These are phyloP conservation scores for Verticillium tricorpus DNA, from an alignment of 2,329 filamentous ascomycete genomes.

Conservation along the genomic window DNA sequence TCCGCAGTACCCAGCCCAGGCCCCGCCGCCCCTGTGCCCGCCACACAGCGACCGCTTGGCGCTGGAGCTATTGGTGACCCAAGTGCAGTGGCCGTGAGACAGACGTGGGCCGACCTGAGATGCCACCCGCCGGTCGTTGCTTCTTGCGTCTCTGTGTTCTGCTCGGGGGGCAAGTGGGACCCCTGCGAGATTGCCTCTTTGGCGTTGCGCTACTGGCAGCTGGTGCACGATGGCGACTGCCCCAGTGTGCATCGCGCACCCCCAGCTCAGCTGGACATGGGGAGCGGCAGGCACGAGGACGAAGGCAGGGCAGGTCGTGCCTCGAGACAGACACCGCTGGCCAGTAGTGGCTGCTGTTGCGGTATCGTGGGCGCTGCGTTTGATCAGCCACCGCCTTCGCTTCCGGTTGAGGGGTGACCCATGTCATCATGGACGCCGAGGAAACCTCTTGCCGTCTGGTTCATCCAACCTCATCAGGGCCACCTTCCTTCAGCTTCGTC, in stretches of 20 bases:
- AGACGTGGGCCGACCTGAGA: not conserved
- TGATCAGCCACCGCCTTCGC: not conserved
- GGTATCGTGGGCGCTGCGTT: not conserved
- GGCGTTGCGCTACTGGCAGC: not conserved
- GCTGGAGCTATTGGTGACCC: slow-evolving; percentile 1
- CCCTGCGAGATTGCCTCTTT: not conserved
- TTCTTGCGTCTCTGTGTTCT: not conserved
- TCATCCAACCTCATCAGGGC: not conserved
- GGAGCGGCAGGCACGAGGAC: not conserved
- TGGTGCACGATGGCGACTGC: not conserved
- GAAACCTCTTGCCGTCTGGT: not conserved
- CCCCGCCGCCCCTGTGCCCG: not conserved
- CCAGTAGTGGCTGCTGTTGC: not conserved
- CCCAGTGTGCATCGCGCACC: not conserved
- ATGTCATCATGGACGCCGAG: not conserved
- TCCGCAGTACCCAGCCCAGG: not conserved
- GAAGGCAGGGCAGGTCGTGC: not conserved
- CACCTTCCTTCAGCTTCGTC: not conserved
- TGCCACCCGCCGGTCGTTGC: not conserved
- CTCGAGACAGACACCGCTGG: not conserved
- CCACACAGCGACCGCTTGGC: not conserved
- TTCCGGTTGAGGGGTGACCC: not conserved
- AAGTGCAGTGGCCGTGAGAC: not conserved
- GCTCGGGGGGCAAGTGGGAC: not conserved
- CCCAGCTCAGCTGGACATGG: not conserved